Evolutionary conservation across 2,329 filamentous ascomycete genomes (phyloP).

Genomic region (Phialocephala subalpina): DNA sequence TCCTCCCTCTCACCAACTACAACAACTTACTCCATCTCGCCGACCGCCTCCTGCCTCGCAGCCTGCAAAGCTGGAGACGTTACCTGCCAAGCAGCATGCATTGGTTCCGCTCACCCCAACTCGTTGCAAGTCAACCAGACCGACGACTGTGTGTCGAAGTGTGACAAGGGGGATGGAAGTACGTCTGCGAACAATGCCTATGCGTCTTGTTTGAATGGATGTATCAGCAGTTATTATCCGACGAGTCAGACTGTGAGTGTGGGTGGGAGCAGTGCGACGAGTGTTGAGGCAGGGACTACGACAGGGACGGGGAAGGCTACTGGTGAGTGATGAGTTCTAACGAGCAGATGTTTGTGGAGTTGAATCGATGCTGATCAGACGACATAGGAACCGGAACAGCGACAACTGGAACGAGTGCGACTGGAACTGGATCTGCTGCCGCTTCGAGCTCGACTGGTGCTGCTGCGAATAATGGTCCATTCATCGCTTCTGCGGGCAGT

Average conservation of each 20-base stretch:
- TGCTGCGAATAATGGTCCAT: background rate
- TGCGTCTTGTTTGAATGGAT: background rate
- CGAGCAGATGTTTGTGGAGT: too few species aligned
- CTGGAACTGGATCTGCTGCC: slow-evolving; percentile 8
- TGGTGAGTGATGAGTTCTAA: background rate
- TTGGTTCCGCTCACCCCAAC: slow-evolving; percentile 11
- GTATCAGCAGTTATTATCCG: background rate
- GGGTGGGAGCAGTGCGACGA: background rate
- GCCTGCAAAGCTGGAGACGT: slow-evolving; percentile 11
- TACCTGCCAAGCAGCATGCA: slow-evolving; percentile 6
- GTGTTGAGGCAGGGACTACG: background rate
- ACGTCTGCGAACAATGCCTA: background rate
- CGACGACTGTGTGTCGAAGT: background rate
- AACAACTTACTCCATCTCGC: slow-evolving; percentile 8
- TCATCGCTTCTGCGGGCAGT: slow-evolving; percentile 3
- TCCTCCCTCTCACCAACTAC: background rate
- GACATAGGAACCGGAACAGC: background rate
- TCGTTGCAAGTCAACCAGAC: slow-evolving; percentile 8
- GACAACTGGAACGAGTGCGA: background rate
- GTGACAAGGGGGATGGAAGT: background rate
- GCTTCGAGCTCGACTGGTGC: slow-evolving; percentile 3
- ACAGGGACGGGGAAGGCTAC: background rate
- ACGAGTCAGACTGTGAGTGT: slow-evolving; percentile 5
- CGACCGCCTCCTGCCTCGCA: slow-evolving; percentile 6
- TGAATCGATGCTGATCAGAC: background rate